Conservation (phyloP, 2,329 filamentous ascomycete species). For the Coleophoma cylindrospora region DNA sequence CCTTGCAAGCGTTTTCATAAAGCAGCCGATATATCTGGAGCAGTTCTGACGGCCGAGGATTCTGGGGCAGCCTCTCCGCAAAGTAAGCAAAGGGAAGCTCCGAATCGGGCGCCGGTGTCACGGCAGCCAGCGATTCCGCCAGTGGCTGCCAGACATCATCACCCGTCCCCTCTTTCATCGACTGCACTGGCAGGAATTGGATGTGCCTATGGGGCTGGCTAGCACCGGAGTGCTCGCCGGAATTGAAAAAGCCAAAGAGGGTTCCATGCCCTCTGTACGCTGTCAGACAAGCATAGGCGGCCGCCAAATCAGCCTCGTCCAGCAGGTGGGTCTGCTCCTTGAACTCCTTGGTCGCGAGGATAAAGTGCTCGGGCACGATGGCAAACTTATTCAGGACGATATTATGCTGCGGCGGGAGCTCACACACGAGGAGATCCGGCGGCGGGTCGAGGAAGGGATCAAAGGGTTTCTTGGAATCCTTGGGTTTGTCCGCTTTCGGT, state of each 20-base stretch:
- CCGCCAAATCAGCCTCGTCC: slow-evolving; percentile 53
- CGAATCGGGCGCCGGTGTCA: background rate
- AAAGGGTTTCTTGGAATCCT: slow-evolving; percentile 32
- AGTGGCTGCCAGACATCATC: slow-evolving; percentile 43
- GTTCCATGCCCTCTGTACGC: slow-evolving; percentile 39
- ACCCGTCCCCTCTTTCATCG: slow-evolving; percentile 49
- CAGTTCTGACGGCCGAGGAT: slow-evolving; percentile 12
- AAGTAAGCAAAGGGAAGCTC: slow-evolving; percentile 26
- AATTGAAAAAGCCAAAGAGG: slow-evolving; percentile 44
- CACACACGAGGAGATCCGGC: slow-evolving; percentile 45
- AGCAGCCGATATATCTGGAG: slow-evolving; percentile 19
- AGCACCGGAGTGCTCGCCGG: slow-evolving; percentile 61
- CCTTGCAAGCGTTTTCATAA: slow-evolving; percentile 14
- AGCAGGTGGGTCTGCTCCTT: slow-evolving; percentile 61
- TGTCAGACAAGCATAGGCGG: slow-evolving; percentile 55
- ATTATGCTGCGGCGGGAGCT: slow-evolving; percentile 50
- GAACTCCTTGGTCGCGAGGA: slow-evolving; percentile 60
- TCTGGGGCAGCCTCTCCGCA: slow-evolving; percentile 11
- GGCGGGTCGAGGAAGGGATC: slow-evolving; percentile 63
- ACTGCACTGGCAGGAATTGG: slow-evolving; percentile 62
- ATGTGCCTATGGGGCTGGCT: slow-evolving; percentile 69
- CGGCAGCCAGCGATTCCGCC: slow-evolving; percentile 31
- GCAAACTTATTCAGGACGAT: slow-evolving; percentile 74
- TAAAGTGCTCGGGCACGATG: slow-evolving; percentile 66
- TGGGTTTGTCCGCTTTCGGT: slow-evolving; percentile 40